Percentiles rank a stretch among this genome's conserved stretches.
Conservation (phyloP, 192 early-diverging fungal genomes). For the Funneliformis geosporum region DNA sequence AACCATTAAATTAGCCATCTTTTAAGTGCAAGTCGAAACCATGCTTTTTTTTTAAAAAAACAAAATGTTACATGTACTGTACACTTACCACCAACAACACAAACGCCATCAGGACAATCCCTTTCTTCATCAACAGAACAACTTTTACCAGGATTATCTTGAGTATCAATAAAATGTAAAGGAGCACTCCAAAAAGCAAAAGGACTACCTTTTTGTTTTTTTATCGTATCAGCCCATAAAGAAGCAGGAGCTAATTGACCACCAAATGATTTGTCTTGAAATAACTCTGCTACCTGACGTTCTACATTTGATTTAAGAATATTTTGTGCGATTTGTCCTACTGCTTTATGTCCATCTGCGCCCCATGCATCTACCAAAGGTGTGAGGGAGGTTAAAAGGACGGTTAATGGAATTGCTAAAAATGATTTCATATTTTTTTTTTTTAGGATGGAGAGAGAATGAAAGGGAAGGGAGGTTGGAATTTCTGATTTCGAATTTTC, state of each 20-base stretch:
- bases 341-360: not conserved
- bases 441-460: too few species aligned
- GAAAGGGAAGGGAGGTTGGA: too few species aligned
- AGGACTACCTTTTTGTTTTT: not conserved
- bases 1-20: not conserved
- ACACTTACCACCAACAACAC: slow-evolving; percentile 29
- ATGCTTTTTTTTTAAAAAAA: not conserved
- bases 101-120: slow-evolving; percentile 6
- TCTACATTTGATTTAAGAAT: slow-evolving; percentile 1
- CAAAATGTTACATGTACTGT: not conserved
- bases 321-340: slow-evolving; percentile 25
- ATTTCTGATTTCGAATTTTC: too few species aligned
- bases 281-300: not conserved
- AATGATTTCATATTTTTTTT: not conserved
- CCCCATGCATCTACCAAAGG: slow-evolving; percentile 11
- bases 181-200: not conserved
- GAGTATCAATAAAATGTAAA: slow-evolving; percentile 21
- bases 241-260: not conserved
- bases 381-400: not conserved
- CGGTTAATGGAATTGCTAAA: not conserved
- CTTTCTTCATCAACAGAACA: slow-evolving; percentile 1
- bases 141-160: slow-evolving; percentile 3
- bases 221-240: slow-evolving; percentile 11
- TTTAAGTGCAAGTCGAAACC: too few species aligned
- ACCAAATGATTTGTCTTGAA: not conserved